Base-by-base conservation (phyloP, 2,329 filamentous ascomycete genomes). In the Aspergillus ochraceoroseus region DNA sequence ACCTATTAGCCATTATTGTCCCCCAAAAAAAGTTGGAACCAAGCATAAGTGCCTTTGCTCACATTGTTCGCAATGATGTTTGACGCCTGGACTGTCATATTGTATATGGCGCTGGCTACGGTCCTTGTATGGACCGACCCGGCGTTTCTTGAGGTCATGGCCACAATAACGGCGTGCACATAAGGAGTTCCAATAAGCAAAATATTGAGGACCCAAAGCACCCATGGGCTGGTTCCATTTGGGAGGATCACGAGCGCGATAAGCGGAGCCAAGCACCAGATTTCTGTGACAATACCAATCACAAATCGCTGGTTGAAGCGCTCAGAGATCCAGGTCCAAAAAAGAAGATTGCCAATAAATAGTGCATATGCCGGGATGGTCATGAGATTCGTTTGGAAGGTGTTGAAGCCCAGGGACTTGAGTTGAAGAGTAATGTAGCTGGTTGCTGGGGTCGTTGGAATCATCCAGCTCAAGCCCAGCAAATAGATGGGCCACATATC, bases 351-450 rank as follows among this genome's bases (percentile, higher is more conserved):
- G 32, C 77, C 40, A 44, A 80, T 78, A 54, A 78, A 77, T 1
- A 80, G 58, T 0, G 66, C 68, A 11, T 74, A 74, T 0, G 75
- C 72, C 0, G 77, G 77, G 9, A 82, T 80, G 1, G 77, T 77
- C 14, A 84, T 70, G 45, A 85, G 66, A 49, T 82, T 84, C 18
- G 73, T 75, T 20, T 77, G 62, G 54, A 83, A 76, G 1, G 76
- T 77, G 33, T 62, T 62, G 62, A 80, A 81, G 8, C 70, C 77
- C 3, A 82, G 63, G 2, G 73, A 67, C 47, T 73, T 74, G 1
- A 74, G 51, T 34, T 66, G 53, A 7, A 70, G 49, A 12, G 63
- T 67, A 37, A 70, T 57, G 28, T 70, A 70, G 35, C 38, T 57
- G 1, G 55, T 55, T 6, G 61, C 61, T 1, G 64, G 63, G 0